Evolutionary conservation across 257 asterid genomes (phyloP).

Genomic region (Schizonepeta tenuifolia): DNA sequence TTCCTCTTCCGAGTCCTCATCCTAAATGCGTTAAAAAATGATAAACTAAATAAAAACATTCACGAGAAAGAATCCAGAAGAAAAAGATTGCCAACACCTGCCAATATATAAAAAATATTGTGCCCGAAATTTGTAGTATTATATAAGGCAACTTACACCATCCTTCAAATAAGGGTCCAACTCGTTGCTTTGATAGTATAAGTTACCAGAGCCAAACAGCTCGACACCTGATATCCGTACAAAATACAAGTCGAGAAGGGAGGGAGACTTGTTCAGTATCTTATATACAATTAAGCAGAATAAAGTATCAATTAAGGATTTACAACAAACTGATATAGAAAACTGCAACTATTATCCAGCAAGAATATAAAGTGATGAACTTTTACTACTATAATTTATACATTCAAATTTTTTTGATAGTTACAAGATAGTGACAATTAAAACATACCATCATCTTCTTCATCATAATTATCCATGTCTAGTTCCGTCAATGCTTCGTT

Average conservation of each 20-base stretch:
- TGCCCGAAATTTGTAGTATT: background rate
- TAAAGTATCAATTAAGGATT: background rate
- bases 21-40: conserved; percentile 47
- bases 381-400: background rate
- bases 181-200: conserved; percentile 67
- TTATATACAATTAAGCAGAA: background rate
- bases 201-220: conserved; percentile 68
- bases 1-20: conserved; percentile 74
- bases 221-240: conserved; percentile 56
- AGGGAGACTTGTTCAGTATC: background rate
- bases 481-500: conserved; percentile 68
- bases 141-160: conserved; percentile 49
- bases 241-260: background rate
- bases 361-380: background rate
- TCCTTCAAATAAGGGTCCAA: conserved; percentile 86
- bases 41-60: background rate
- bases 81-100: conserved; percentile 3
- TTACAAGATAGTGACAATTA: background rate
- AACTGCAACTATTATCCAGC: background rate
- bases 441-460: conserved; percentile 81
- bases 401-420: background rate
- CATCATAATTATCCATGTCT: conserved; percentile 86
- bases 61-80: conserved; percentile 21
- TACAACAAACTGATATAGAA: conserved; percentile 10
- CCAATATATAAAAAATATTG: background rate